Evolutionary conservation across 208 protist genomes (phyloP).

Genomic region (Vickermania ingenoplastis): DNA sequence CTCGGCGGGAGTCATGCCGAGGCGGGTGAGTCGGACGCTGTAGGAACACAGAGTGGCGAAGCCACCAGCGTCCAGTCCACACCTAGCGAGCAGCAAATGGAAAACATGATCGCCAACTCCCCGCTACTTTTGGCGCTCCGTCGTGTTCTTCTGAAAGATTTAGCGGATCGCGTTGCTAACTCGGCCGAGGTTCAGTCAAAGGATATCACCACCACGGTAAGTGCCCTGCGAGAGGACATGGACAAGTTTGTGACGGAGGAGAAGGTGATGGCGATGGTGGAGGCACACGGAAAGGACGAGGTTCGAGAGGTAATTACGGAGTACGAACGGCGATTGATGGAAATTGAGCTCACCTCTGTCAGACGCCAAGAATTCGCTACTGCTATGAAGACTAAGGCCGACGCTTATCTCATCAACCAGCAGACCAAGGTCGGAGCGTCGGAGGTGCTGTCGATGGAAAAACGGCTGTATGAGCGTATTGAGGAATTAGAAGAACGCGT

Average conservation of each 20-base stretch:
- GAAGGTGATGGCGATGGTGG: slow-evolving; percentile 1
- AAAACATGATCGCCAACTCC: slow-evolving; percentile 30
- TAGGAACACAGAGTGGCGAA: background rate
- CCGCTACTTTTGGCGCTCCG: slow-evolving; percentile 70
- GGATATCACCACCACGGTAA: slow-evolving; percentile 30
- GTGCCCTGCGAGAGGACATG: slow-evolving; percentile 26
- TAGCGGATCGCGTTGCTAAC: slow-evolving; percentile 43
- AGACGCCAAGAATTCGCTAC: slow-evolving; percentile 33
- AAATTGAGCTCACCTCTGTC: slow-evolving; percentile 33
- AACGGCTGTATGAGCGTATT: slow-evolving; percentile 30
- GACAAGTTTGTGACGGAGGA: slow-evolving; percentile 4
- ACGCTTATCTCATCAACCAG: slow-evolving; percentile 20
- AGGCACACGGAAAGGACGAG: slow-evolving; percentile 8
- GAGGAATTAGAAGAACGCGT: slow-evolving; percentile 68
- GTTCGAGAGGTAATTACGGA: slow-evolving; percentile 8
- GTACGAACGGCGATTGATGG: slow-evolving; percentile 29
- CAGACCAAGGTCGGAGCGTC: slow-evolving; percentile 46
- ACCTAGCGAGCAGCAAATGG: slow-evolving; percentile 11
- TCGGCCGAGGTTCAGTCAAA: slow-evolving; percentile 39
- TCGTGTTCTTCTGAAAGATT: slow-evolving; percentile 49
- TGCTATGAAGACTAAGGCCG: slow-evolving; percentile 41
- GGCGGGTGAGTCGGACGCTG: background rate
- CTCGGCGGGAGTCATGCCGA: background rate
- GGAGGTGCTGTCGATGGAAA: slow-evolving; percentile 40
- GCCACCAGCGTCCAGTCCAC: background rate